A percentile compares a stretch with the other conserved stretches of the same genome.
Evolutionary conservation across 225 moss, liverwort and hornwort genomes (phyloP).

Genomic region (Marchantia polymorpha): DNA sequence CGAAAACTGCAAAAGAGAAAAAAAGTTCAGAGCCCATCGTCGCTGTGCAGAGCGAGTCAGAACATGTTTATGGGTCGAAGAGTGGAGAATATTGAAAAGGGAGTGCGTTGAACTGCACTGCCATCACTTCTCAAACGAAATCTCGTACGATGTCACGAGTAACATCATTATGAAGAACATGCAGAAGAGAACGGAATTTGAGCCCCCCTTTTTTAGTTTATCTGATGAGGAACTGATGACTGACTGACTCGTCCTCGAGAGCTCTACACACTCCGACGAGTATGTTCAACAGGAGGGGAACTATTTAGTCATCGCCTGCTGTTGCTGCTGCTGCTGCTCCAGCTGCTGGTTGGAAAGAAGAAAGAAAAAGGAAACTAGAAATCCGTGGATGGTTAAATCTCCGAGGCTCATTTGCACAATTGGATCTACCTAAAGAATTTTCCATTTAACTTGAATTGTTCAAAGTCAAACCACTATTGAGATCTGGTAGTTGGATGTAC

Average conservation of each 20-base stretch:
- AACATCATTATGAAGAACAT: not conserved
- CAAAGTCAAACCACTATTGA: not conserved
- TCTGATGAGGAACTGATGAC: no score
- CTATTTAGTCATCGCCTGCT: no score
- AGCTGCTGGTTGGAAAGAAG: no score
- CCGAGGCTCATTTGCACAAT: no score
- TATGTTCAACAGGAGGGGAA: no score
- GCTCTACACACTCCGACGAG: no score
- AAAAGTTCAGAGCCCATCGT: not conserved
- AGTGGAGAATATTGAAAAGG: not conserved
- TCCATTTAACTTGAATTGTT: not conserved
- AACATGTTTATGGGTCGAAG: not conserved
- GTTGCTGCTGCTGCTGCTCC: no score
- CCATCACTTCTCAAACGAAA: not conserved
- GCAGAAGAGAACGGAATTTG: not conserved
- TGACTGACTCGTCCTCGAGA: no score
- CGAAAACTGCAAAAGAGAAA: not conserved
- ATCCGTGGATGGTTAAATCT: no score
- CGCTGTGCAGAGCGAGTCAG: not conserved
- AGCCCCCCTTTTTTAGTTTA: no score
- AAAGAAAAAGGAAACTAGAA: no score
- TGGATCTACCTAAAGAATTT: no score
- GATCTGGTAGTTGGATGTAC: not conserved
- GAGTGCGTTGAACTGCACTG: not conserved
- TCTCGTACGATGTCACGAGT: not conserved